Percentiles rank a stretch among this genome's conserved stretches.
Conservation (phyloP, 208 protist species). For the Angomonas deanei region DNA sequence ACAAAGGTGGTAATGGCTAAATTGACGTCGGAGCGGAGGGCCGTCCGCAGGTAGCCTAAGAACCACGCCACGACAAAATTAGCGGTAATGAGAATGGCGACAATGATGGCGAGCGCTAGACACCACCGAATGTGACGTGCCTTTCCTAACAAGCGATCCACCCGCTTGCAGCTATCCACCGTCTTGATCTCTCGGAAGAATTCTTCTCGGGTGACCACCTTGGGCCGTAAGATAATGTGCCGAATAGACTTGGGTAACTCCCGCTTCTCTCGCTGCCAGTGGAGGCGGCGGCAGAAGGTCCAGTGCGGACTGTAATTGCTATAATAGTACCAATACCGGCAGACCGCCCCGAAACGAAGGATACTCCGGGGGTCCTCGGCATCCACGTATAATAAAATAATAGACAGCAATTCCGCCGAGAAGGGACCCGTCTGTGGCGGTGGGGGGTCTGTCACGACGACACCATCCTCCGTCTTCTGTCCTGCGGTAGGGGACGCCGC, state of each 20-base stretch:
- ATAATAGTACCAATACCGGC: conserved; percentile 77
- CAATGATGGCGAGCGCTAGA: conserved; percentile 61
- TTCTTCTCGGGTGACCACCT: conserved; percentile 75
- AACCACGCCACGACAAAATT: conserved; percentile 79
- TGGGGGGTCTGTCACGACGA: too few relatives aligned
- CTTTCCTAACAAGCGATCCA: conserved; percentile 39
- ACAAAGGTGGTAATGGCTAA: conserved; percentile 55
- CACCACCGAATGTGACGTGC: conserved; percentile 68
- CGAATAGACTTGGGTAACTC: conserved; percentile 61
- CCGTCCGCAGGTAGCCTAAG: conserved; percentile 59
- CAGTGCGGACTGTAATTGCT: conserved; percentile 78
- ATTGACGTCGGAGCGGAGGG: conserved; percentile 44
- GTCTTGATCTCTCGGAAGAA: conserved; percentile 58
- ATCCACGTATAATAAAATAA: conserved; percentile 68
- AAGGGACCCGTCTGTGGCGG: conserved; percentile 67
- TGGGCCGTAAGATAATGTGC: conserved; percentile 57
- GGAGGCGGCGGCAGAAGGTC: conserved; percentile 60
- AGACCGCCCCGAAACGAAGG: conserved; percentile 50
- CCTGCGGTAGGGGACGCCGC: too few relatives aligned
- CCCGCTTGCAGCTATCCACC: conserved; percentile 48
- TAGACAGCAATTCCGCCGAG: conserved; percentile 57
- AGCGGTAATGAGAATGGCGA: conserved; percentile 35
- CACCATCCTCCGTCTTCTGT: too few relatives aligned
- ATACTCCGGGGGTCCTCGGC: conserved; percentile 45
- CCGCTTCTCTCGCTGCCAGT: conserved; percentile 39